Conservation (phyloP, 331 rosid genomes). For the Cydonia oblonga region DNA sequence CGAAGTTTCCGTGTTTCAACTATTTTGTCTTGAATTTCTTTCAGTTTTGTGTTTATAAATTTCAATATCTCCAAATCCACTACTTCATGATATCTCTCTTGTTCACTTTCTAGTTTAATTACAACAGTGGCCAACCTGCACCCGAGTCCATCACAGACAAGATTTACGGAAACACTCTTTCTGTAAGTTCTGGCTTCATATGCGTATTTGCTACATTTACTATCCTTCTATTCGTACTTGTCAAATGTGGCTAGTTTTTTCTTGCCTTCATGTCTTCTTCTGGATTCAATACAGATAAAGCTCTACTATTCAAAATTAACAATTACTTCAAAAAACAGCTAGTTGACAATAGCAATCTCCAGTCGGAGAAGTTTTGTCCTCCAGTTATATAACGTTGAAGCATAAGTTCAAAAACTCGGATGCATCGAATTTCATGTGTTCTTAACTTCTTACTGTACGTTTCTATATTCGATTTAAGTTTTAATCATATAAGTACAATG, state of each 20-base stretch:
- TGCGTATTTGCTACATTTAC: constrained; percentile 4
- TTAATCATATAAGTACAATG: constrained; percentile 18
- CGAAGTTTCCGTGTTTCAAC: background rate
- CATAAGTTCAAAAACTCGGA: background rate
- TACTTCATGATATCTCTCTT: constrained; percentile 20
- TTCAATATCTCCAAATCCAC: constrained; percentile 4
- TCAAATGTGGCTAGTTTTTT: background rate
- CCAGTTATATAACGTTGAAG: background rate
- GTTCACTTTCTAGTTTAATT: constrained; percentile 59
- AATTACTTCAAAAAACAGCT: background rate
- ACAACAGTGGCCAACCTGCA: constrained; percentile 98
- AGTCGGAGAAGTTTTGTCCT: background rate
- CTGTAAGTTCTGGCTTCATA: constrained; percentile 45
- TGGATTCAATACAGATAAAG: background rate
- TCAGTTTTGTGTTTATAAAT: background rate
- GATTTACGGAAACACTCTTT: constrained; percentile 91
- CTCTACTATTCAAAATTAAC: background rate
- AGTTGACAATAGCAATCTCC: background rate
- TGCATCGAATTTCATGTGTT: background rate
- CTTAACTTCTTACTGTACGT: background rate
- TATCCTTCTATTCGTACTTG: background rate
- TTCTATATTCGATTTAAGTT: background rate
- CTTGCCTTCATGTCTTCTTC: background rate
- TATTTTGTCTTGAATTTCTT: background rate
- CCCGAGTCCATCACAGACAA: constrained; percentile 96